Base-by-base conservation (phyloP, 2,329 filamentous ascomycete species). In the Penicillium sp. region DNA sequence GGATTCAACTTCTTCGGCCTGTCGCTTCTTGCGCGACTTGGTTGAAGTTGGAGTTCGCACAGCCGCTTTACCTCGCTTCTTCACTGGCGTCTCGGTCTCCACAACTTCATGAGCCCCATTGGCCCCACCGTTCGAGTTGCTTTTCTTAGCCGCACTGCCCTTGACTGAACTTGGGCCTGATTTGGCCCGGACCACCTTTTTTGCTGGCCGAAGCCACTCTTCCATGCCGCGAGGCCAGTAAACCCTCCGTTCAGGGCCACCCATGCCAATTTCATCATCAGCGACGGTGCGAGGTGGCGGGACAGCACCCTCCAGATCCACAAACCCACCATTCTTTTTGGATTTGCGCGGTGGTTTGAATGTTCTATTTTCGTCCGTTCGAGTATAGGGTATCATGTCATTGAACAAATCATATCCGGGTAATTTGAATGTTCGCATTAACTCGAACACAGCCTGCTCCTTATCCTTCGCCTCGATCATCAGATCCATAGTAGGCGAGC, bases 381-480 rank as follows among this genome's bases (percentile, higher is more conserved):
- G 75, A 40, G 82, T 77, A 56, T 89, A 76, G 0, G 89, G 88
- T 2, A 90, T 70, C 1, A 96, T 70, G 37, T 93, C 80, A 50
- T 83, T 84, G 57, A 93, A 79, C 0, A 66, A 74, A 13, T 92
- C 73, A 65, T 80, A 85, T 0, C 88, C 88, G 0, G 88, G 85
- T 0, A 96, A 71, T 53, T 82, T 88, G 61, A 88, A 94, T 0
- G 74, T 88, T 14, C 84, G 76, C 88, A 95, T 95, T 12, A 96
- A 73, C 48, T 94, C 87, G 54, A 96, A 94, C 0, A 95, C 87
- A 0, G 90, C 88, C 62, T 96, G 90, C 60, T 96, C 90, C 64
- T 96, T 96, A 58, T 95, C 90, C 61, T 96, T 96, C 32, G 90
- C 90, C 67, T 96, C 90, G 43, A 96, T 95, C 90, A 96, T 96